Percentiles rank a stretch among this genome's conserved stretches.
These are phyloP conservation scores for Erodium moschatum DNA, from an alignment of 441 rosid species.

Conservation along the genomic window DNA sequence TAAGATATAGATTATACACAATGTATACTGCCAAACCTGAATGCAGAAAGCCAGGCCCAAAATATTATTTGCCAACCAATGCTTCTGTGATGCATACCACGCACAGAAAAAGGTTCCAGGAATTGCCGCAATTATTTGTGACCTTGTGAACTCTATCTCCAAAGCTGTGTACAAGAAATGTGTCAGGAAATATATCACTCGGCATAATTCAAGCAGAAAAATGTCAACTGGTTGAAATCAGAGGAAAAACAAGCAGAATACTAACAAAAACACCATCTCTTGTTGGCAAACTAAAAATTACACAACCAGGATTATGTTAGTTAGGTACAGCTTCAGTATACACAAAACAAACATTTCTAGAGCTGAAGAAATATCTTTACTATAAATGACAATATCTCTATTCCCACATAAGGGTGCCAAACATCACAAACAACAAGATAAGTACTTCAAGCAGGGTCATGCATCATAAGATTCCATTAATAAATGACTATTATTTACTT, in stretches of 20 bases:
- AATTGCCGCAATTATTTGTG: constrained; percentile 80
- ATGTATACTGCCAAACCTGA: constrained; percentile 46
- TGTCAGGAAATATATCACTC: constrained; percentile 33
- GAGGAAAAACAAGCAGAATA: neutral
- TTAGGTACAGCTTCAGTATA: neutral
- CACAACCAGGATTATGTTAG: neutral
- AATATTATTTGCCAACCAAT: constrained; percentile 89
- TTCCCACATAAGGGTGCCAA: neutral
- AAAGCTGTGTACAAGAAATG: constrained; percentile 57
- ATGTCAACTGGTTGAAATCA: constrained; percentile 24
- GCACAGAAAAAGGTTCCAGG: constrained; percentile 94
- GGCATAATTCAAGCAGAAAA: constrained; percentile 26
- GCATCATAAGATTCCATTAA: neutral
- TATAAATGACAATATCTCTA: neutral
- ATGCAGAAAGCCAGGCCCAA: constrained; percentile 90
- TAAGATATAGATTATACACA: neutral
- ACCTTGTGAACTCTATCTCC: constrained; percentile 88
- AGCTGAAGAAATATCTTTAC: neutral
- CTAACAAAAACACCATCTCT: neutral
- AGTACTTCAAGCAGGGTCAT: neutral
- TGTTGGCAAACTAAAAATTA: neutral
- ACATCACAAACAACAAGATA: neutral
- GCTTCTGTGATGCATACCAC: constrained; percentile 90
- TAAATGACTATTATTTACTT: no score
- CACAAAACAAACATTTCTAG: neutral